Percentiles rank a stretch among this genome's conserved stretches.
phyloP scores from a whole-genome alignment of 331 rosid species.

The Malus hybrid region DNA sequence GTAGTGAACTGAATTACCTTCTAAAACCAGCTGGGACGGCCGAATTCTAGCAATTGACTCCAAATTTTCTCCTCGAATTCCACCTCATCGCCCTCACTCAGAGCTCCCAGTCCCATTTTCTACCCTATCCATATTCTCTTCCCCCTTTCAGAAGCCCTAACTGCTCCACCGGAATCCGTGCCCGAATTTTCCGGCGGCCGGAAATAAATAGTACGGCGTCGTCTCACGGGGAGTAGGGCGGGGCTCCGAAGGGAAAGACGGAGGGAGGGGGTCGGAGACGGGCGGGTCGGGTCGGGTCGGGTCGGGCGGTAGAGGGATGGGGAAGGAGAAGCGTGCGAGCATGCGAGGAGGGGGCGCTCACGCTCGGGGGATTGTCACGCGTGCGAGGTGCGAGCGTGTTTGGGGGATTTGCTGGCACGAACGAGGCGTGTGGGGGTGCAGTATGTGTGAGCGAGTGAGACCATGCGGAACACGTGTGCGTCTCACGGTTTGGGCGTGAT shows the following conservation, averaged over 20 bases:
- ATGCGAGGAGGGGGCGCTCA: constrained; percentile 20
- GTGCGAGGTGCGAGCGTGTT: constrained; percentile 29
- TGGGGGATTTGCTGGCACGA: constrained; percentile 18
- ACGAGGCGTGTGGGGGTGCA: constrained; percentile 22
- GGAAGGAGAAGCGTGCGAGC: constrained; percentile 44
- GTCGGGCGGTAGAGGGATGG: constrained; percentile 25
- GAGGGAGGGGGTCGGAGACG: constrained; percentile 7
- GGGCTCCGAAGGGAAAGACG: background rate
- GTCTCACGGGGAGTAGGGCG: background rate
- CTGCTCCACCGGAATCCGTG: background rate
- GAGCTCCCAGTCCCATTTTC: background rate
- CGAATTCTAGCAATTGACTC: background rate
- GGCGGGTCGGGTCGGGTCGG: constrained; percentile 37
- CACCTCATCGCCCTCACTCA: constrained; percentile 9
- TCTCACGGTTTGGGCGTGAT: background rate
- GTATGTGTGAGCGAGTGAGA: background rate
- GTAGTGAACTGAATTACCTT: constrained; percentile 16
- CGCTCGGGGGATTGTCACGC: constrained; percentile 32
- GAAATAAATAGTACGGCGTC: constrained; percentile 9
- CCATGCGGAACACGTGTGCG: background rate
- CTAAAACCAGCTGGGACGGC: background rate
- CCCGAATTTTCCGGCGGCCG: constrained; percentile 34
- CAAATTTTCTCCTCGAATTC: background rate
- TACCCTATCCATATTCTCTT: constrained; percentile 18
- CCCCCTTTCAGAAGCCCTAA: constrained; percentile 8